These are phyloP conservation scores for Dipteronia sinensis DNA, from an alignment of 345 rosid genomes.

Conservation along the genomic window DNA sequence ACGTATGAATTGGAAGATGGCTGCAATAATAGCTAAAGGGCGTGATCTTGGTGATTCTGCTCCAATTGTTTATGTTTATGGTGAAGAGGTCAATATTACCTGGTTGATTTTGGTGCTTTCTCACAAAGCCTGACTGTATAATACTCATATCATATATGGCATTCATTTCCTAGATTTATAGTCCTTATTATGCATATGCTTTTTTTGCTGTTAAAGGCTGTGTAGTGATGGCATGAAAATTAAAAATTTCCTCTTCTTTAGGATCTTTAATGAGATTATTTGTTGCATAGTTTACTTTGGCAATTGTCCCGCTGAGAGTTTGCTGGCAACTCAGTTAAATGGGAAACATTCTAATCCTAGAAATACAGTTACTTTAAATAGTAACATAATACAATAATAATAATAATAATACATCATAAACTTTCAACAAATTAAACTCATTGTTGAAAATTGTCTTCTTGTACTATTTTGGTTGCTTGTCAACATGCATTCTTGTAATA, in stretches of 20 bases:
- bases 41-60: slow-evolving; percentile 47
- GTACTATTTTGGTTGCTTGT: not conserved
- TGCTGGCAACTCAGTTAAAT: not conserved
- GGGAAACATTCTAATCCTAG: too few species aligned
- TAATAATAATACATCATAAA: too few species aligned
- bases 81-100: slow-evolving; percentile 75
- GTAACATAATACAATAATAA: too few species aligned
- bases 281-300: slow-evolving; percentile 4
- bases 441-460: too few species aligned
- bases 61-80: slow-evolving; percentile 85
- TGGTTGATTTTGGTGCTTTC: slow-evolving; percentile 4
- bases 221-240: too few species aligned
- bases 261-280: too few species aligned
- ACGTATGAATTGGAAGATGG: slow-evolving; percentile 58
- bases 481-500: not conserved
- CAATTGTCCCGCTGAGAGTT: not conserved
- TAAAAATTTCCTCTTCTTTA: too few species aligned
- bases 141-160: too few species aligned
- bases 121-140: slow-evolving; percentile 2
- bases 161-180: too few species aligned
- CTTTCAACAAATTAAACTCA: not conserved
- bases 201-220: too few species aligned
- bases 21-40: slow-evolving; percentile 70
- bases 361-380: too few species aligned
- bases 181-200: too few species aligned